Percentiles rank a stretch among this genome's conserved stretches.
Evolutionary conservation across 305 asterid genomes (phyloP).

Genomic region (Fraxinus nigra): DNA sequence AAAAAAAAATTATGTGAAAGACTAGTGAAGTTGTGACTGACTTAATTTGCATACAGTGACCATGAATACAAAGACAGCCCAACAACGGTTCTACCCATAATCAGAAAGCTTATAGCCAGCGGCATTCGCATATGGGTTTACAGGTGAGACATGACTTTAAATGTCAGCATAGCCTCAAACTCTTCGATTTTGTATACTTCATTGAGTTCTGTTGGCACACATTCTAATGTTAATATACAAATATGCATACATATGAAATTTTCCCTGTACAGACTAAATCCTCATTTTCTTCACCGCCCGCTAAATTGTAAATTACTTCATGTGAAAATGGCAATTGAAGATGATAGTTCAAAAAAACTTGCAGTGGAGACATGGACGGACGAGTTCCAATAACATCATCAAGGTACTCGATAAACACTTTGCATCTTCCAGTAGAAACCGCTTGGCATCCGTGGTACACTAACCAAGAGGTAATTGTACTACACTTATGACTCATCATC

Average conservation of each 20-base stretch:
- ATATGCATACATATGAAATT: background rate
- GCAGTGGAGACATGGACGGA: conserved; percentile 44
- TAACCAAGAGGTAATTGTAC: conserved; percentile 32
- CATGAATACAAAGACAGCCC: conserved; percentile 23
- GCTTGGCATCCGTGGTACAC: conserved; percentile 43
- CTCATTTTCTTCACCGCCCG: background rate
- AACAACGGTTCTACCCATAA: conserved; percentile 28
- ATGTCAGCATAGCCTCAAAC: background rate
- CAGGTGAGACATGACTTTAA: conserved; percentile 25
- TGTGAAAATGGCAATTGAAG: background rate
- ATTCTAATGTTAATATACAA: background rate
- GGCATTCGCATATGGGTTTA: conserved; percentile 39
- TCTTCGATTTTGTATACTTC: background rate
- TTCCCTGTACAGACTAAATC: background rate
- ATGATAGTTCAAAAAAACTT: background rate
- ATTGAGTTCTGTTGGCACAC: background rate
- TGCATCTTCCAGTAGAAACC: conserved; percentile 30
- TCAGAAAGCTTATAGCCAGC: conserved; percentile 27
- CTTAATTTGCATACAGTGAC: conserved; percentile 1
- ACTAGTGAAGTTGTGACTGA: background rate
- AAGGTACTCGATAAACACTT: conserved; percentile 34
- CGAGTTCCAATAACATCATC: conserved; percentile 42
- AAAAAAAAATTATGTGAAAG: background rate
- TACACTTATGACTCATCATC: background rate
- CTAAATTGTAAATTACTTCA: background rate